Conservation (phyloP, 202 grass and related monocot species). For the Panicum virgatum region DNA sequence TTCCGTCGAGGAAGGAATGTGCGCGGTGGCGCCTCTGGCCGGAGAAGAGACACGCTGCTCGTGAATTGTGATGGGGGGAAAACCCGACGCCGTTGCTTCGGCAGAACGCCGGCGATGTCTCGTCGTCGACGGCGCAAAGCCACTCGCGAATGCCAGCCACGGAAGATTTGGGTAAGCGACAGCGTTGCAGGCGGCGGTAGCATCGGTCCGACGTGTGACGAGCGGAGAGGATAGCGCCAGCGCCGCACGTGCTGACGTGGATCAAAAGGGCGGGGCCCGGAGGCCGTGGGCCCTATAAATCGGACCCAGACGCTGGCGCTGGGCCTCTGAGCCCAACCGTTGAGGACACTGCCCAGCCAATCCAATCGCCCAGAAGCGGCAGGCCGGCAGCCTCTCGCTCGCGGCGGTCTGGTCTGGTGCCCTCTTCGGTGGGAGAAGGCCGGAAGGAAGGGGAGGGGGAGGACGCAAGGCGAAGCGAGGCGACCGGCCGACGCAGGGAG, state of each 20-base stretch:
- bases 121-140: not conserved
- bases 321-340: not conserved
- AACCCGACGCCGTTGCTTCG: not conserved
- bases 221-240: slow-evolving; percentile 28
- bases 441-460: not conserved
- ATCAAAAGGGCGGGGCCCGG: not conserved
- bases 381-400: not conserved
- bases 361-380: not conserved
- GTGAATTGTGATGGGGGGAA: not conserved
- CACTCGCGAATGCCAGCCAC: slow-evolving; percentile 16
- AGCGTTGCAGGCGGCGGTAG: not conserved
- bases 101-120: not conserved
- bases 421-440: not conserved
- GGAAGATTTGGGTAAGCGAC: not conserved
- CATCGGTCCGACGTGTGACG: slow-evolving; percentile 8
- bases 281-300: slow-evolving; percentile 1
- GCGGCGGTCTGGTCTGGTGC: not conserved
- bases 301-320: not conserved
- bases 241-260: not conserved
- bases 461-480: not conserved
- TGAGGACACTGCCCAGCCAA: not conserved
- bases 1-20: not conserved
- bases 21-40: not conserved
- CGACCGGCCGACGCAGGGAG: not conserved
- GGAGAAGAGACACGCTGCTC: not conserved